Base-by-base conservation (phyloP, 179 eudicot species). In the Drosera spatulata region DNA sequence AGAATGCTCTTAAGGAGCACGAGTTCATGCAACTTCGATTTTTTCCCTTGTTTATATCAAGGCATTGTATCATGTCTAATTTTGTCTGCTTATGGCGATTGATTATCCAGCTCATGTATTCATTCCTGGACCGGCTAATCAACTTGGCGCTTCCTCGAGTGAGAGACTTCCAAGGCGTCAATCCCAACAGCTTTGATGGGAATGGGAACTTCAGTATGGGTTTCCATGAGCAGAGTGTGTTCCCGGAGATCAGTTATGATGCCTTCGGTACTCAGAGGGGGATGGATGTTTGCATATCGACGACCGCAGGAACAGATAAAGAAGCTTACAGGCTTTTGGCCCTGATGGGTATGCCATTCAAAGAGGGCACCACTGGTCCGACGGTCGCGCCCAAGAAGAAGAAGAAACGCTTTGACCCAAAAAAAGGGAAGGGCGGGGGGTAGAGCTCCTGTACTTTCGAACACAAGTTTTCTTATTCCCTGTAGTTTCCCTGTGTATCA, bases 271-370 rank as follows among this genome's bases (percentile, higher is more conserved):
- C 82, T 75, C 86, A 85, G 4, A 79, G 95, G 69, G 99, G 99
- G 57, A 88, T 89, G 96, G 96, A 89, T 47, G 86, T 93, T 45
- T 86, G 95, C 82, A 93, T 93, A 70, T 45, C 79, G 4, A 88
- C 99, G n/a, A 89, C 96, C 47, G 99, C 96, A 15, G 33, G 75
- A 51, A 86, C 96, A 0, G 99, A 93, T 70, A 86, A 89, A 71
- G 99, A 93, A 80, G 95, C 88, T 4, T 74, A 80, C 58, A 78
- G 37, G 68, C 68, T 93, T 41, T 74, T 89, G 50, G 79, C 88
- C 62, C 83, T 89, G 13, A 86, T 86, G 99, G 99, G 99, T 59
- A 93, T 93, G 96, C 99, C 96, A 0, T 93, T 93, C 52, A 82
- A 90, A 75, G 96, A 86, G 76, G 86, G 85, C 33, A 22, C 33